Conservation (phyloP, 1,139 yeast genomes). For the Geotrichum histeridarum region DNA sequence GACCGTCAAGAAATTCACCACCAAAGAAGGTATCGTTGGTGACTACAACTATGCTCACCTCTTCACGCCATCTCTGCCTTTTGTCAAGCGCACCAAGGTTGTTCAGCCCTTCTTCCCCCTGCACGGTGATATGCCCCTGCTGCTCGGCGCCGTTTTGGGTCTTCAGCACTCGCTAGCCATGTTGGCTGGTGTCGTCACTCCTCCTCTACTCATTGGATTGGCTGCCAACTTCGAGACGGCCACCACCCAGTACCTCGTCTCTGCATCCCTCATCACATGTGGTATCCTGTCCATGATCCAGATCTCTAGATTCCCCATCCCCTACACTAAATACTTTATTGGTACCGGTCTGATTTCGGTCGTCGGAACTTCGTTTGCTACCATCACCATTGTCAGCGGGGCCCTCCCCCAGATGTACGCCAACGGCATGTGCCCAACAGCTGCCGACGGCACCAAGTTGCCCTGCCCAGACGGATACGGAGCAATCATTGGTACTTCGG, state of each 20-base stretch:
- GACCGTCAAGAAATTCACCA: conserved; percentile 33
- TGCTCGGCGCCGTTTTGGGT: conserved; percentile 71
- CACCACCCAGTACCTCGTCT: conserved; percentile 64
- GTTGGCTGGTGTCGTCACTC: conserved; percentile 89
- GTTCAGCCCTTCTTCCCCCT: conserved; percentile 68
- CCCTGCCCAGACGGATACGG: conserved; percentile 92
- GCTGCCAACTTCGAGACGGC: conserved; percentile 53
- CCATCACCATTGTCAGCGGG: conserved; percentile 70
- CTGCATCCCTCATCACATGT: conserved; percentile 68
- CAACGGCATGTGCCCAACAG: conserved; percentile 61
- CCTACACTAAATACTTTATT: conserved; percentile 62
- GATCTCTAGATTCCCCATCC: conserved; percentile 73
- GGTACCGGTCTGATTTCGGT: conserved; percentile 88
- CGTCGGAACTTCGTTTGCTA: conserved; percentile 85
- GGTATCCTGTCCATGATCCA: conserved; percentile 72
- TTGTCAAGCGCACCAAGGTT: conserved; percentile 46
- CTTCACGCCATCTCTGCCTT: conserved; percentile 74
- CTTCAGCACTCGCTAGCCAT: conserved; percentile 83
- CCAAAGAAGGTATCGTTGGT: conserved; percentile 73
- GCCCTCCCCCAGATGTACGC: conserved; percentile 77
- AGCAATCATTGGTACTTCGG: conserved; percentile 73
- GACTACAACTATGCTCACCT: conserved; percentile 75
- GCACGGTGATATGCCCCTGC: conserved; percentile 69
- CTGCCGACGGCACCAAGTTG: conserved; percentile 54
- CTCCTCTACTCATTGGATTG: conserved; percentile 65